Evolutionary conservation across 805 yeast genomes (phyloP), one percentile per base, ranked within the genome.

Genomic region (Myxozyma lipomycoides): DNA sequence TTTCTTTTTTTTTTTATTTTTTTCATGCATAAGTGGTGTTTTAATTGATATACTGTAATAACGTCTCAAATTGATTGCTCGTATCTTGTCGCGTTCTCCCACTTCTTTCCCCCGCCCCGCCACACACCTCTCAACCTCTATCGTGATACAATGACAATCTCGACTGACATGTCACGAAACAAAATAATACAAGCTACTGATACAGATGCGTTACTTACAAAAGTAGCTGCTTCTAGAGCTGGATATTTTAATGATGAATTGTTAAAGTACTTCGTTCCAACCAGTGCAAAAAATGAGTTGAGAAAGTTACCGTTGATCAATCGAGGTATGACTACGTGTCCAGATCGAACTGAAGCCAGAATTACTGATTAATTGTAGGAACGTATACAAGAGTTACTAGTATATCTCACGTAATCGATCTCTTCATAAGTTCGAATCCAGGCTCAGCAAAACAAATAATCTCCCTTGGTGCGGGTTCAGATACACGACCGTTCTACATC

Each of bases 391-490:
- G 57, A 30, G 48, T 26, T 4, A 24, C 45, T 26, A 42, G 50
- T 2, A 34, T 55, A 10, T 40, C 59, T 37, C 40, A 43, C 17
- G 45, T 48, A 10, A 36, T 48, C 24, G 50, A 43, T 12, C n/a
- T n/a, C n/a, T n/a, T n/a, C n/a, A n/a, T n/a, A n/a, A n/a, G n/a
- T n/a, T n/a, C n/a, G n/a, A n/a, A n/a, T n/a, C n/a, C n/a, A n/a
- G n/a, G n/a, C n/a, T n/a, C n/a, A n/a, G n/a, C n/a, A n/a, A 24
- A 26, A 35, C 74, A 84, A 62, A 74, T 85, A 15, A 68, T 86
- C 1, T 83, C 88, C 0, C 63, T 85, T n/a, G 95, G 95, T 0
- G 83, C 90, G 1, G 95, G 95, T 3, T 82, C 86, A 15, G 95
- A 86, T 61, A 83, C 93, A 0, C 64, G 91, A 46, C 74, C 77